A percentile compares a stretch with the other conserved stretches of the same genome.
Conservation (phyloP, 805 yeast species). For the Hanseniaspora meyeri region DNA sequence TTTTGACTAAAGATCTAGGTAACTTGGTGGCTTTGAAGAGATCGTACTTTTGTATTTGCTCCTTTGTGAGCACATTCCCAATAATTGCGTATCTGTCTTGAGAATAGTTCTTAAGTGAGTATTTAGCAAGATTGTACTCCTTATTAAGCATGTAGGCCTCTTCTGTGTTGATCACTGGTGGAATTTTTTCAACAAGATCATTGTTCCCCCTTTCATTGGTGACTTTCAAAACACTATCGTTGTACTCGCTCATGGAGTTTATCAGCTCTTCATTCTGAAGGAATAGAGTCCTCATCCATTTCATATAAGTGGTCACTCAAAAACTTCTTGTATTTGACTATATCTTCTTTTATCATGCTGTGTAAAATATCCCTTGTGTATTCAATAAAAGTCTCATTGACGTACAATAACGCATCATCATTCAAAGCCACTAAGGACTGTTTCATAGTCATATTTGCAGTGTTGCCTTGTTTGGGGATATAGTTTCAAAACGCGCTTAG, state of each 20-base stretch:
- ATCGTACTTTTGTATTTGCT: constrained; percentile 10
- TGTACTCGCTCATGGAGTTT: background rate
- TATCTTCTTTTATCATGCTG: constrained; percentile 6
- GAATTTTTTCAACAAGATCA: background rate
- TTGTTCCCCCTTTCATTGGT: background rate
- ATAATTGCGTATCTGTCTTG: constrained; percentile 8
- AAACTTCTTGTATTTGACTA: background rate
- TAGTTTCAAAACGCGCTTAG: too few relatives aligned
- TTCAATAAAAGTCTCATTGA: constrained; percentile 8
- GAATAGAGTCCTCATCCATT: background rate
- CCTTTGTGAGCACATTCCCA: background rate
- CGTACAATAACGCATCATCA: background rate
- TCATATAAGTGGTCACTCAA: constrained; percentile 4
- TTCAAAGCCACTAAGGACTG: constrained; percentile 5
- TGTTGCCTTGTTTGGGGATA: too few relatives aligned
- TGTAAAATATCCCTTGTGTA: constrained; percentile 4
- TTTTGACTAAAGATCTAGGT: constrained; percentile 11
- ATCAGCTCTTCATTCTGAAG: background rate
- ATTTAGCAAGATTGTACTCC: constrained; percentile 9
- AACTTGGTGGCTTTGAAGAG: constrained; percentile 10
- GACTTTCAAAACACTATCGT: background rate
- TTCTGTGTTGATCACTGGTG: constrained; percentile 4
- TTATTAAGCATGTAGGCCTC: constrained; percentile 5
- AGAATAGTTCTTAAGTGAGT: background rate
- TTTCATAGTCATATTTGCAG: background rate